Conservation (phyloP, 179 eudicot species). For the Heliamphora ciliata region DNA sequence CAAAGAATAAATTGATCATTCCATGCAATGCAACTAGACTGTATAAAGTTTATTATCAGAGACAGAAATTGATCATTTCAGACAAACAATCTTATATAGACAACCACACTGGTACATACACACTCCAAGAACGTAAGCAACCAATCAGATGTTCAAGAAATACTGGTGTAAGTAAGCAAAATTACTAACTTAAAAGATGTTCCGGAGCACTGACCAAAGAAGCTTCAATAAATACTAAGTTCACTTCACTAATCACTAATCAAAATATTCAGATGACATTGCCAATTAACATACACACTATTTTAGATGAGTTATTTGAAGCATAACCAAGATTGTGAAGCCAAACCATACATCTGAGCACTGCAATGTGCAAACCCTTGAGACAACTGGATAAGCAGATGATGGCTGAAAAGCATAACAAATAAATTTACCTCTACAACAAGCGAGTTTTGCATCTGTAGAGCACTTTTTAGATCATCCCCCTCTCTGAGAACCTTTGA, state of each 20-base stretch:
- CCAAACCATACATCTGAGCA: conserved; percentile 2
- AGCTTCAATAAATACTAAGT: background rate
- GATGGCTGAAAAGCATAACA: background rate
- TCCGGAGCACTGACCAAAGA: conserved; percentile 9
- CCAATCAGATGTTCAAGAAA: background rate
- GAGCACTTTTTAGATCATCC: conserved; percentile 38
- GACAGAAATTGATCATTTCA: background rate
- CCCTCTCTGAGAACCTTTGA: conserved; percentile 45
- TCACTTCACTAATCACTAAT: background rate
- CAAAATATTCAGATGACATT: background rate
- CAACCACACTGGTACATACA: background rate
- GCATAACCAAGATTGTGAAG: conserved; percentile 6
- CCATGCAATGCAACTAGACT: background rate
- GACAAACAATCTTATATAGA: background rate
- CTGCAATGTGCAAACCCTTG: background rate
- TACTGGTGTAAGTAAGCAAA: background rate
- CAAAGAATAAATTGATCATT: background rate
- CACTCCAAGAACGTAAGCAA: background rate
- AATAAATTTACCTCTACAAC: conserved; percentile 46
- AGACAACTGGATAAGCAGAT: background rate
- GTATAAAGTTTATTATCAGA: background rate
- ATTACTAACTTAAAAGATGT: background rate
- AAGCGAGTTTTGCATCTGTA: conserved; percentile 40
- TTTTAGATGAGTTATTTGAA: background rate
- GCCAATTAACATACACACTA: too few relatives aligned